Conservation (phyloP, 2,329 filamentous ascomycete species). For the Fusarium sp. region DNA sequence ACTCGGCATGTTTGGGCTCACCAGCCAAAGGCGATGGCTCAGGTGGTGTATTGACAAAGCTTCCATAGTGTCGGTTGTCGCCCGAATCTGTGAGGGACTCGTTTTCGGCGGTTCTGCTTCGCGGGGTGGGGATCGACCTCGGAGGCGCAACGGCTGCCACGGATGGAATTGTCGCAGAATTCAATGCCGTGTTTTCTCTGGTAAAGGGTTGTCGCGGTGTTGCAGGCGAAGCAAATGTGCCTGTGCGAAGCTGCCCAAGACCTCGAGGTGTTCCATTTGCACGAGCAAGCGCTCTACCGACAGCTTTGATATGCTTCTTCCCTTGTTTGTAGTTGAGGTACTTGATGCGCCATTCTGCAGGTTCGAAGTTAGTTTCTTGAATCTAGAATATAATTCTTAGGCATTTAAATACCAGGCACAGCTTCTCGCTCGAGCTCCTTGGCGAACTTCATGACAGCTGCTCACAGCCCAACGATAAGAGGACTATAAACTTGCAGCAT, state of each 20-base stretch:
- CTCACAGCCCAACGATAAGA: slow-evolving; percentile 18
- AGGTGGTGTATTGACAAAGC: slow-evolving; percentile 58
- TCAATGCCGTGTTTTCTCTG: slow-evolving; percentile 11
- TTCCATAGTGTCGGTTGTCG: slow-evolving; percentile 60
- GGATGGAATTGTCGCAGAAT: slow-evolving; percentile 8
- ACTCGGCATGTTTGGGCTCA: slow-evolving; percentile 46
- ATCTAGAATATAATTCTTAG: not conserved
- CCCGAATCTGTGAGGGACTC: slow-evolving; percentile 53
- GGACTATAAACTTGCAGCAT: slow-evolving; percentile 25
- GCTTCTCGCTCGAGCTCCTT: slow-evolving; percentile 87
- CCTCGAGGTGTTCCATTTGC: slow-evolving; percentile 62
- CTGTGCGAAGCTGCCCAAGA: slow-evolving; percentile 46
- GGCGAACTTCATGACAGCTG: slow-evolving; percentile 68
- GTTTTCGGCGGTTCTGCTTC: slow-evolving; percentile 46
- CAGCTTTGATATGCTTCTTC: slow-evolving; percentile 92
- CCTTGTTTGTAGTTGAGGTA: slow-evolving; percentile 96
- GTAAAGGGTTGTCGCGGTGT: slow-evolving; percentile 30
- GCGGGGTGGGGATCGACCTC: slow-evolving; percentile 33
- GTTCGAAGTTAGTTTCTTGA: slow-evolving; percentile 5
- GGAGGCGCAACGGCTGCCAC: slow-evolving; percentile 17
- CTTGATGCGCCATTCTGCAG: slow-evolving; percentile 85
- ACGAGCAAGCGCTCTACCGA: slow-evolving; percentile 75
- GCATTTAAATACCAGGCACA: slow-evolving; percentile 76
- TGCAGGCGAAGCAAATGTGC: slow-evolving; percentile 40
- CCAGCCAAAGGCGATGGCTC: slow-evolving; percentile 38